Conservation (phyloP, 2,329 filamentous ascomycete species). For the Helicocarpus griseus region DNA sequence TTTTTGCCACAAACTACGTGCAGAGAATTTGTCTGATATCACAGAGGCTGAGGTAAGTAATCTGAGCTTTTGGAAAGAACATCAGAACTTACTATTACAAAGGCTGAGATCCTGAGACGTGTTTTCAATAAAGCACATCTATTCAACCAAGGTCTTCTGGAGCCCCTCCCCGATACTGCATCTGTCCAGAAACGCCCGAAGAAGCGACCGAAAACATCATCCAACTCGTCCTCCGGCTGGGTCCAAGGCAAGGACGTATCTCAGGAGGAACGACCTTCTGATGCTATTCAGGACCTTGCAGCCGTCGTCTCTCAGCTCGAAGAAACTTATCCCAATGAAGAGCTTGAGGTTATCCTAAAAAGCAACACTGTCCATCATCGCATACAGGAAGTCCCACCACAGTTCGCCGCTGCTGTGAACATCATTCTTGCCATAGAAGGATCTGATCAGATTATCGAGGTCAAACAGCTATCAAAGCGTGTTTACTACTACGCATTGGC, state of each 20-base stretch:
- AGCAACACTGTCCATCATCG: background rate
- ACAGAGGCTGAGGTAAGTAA: slow-evolving; percentile 1
- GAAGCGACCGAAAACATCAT: slow-evolving; percentile 1
- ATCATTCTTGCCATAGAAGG: background rate
- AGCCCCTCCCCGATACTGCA: background rate
- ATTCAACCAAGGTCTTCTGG: background rate
- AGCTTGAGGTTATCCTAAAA: background rate
- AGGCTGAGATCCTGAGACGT: background rate
- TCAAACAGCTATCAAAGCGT: background rate
- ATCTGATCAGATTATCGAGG: background rate
- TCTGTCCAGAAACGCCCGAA: background rate
- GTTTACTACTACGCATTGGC: slow-evolving; percentile 1
- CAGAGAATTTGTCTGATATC: background rate
- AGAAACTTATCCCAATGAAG: background rate
- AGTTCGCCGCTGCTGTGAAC: background rate
- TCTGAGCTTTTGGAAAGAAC: background rate
- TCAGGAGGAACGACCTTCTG: background rate
- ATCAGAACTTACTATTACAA: background rate
- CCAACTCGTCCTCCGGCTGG: background rate
- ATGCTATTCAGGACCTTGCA: background rate
- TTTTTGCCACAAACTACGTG: background rate
- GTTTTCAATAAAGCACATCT: background rate
- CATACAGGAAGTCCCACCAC: background rate
- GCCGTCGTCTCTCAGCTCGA: background rate
- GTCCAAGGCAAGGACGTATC: background rate